These are phyloP conservation scores for Podospora didyma DNA, from an alignment of 495 filamentous ascomycete species.

Conservation along the genomic window DNA sequence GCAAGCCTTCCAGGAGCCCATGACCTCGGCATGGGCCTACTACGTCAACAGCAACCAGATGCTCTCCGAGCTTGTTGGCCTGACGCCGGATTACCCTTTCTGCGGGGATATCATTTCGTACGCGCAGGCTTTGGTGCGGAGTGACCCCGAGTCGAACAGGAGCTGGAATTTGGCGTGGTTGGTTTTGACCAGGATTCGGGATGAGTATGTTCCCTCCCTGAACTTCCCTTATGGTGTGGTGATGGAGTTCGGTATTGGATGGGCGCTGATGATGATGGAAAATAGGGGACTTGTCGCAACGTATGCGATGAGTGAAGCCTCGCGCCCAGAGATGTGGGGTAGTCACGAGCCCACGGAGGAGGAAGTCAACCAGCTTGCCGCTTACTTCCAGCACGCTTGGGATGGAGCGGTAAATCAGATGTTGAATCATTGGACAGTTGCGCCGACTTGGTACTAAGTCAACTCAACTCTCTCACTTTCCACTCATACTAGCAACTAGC, in stretches of 20 bases:
- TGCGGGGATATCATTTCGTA: constrained; percentile 64
- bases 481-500: too few relatives aligned
- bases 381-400: constrained; percentile 66
- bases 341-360: constrained; percentile 50
- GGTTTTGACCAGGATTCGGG: constrained; percentile 62
- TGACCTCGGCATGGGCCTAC: constrained; percentile 69
- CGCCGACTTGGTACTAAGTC: constrained; percentile 51
- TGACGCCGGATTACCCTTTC: constrained; percentile 70
- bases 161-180: constrained; percentile 81
- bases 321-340: constrained; percentile 71
- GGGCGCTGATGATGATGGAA: too few relatives aligned
- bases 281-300: constrained; percentile 47
- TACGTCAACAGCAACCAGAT: constrained; percentile 73
- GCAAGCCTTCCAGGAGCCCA: constrained; percentile 50
- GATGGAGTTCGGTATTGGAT: too few relatives aligned
- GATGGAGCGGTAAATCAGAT: constrained; percentile 59
- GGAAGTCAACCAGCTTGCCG: constrained; percentile 55
- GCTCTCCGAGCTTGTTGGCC: constrained; percentile 63
- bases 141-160: constrained; percentile 59
- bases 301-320: constrained; percentile 57
- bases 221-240: not conserved
- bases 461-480: too few relatives aligned
- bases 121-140: constrained; percentile 60
- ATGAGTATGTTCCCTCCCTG: constrained; percentile 42
- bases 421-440: constrained; percentile 64